A percentile compares a stretch with the other conserved stretches of the same genome.
These are phyloP conservation scores for Euphrasia confusa DNA, from an alignment of 257 asterid species.

Conservation along the genomic window DNA sequence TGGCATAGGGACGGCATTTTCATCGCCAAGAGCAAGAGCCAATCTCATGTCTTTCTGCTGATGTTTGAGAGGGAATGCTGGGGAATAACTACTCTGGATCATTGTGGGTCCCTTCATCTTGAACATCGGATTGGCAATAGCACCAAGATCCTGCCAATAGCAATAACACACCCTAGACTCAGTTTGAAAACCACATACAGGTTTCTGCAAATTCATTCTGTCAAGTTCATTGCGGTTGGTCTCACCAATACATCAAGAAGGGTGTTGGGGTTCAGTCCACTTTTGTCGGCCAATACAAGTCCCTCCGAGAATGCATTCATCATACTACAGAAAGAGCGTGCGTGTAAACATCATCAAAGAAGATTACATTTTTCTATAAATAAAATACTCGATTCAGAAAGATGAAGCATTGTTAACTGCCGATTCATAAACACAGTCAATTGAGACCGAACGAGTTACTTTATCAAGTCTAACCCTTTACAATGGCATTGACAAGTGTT, in stretches of 20 bases:
- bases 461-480: too few species aligned
- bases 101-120: slow-evolving; percentile 87
- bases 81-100: slow-evolving; percentile 61
- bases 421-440: too few species aligned
- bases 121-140: slow-evolving; percentile 94
- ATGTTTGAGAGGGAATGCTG: slow-evolving; percentile 95
- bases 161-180: slow-evolving; percentile 8
- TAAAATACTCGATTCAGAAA: too few species aligned
- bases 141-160: slow-evolving; percentile 76
- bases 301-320: slow-evolving; percentile 99
- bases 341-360: too few species aligned
- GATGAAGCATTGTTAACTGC: too few species aligned
- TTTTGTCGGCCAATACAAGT: slow-evolving; percentile 73
- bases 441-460: too few species aligned
- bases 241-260: slow-evolving; percentile 92
- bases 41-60: slow-evolving; percentile 98
- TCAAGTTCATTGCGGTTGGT: slow-evolving; percentile 2
- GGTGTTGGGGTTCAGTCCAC: slow-evolving; percentile 77
- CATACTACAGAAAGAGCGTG: slow-evolving; percentile 47
- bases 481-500: too few species aligned
- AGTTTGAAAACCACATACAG: slow-evolving; percentile 12
- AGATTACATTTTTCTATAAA: too few species aligned
- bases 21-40: slow-evolving; percentile 95
- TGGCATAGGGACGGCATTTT: slow-evolving; percentile 84
- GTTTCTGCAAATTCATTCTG: background rate